Conservation (phyloP, 306 rosid species). For the Glycine latifolia region DNA sequence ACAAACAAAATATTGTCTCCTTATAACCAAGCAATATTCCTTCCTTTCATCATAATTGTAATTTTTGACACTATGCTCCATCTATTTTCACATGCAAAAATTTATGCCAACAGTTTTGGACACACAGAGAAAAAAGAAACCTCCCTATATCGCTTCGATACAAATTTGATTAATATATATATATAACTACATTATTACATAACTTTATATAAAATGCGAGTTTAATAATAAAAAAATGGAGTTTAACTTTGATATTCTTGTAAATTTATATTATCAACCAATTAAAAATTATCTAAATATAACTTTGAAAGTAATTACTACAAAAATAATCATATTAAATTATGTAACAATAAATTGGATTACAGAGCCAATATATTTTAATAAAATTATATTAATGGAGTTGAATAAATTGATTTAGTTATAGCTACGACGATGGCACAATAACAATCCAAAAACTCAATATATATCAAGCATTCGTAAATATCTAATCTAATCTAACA, state of each 20-base stretch:
- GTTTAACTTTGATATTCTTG: neutral
- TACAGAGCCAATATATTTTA: neutral
- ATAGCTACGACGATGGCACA: neutral
- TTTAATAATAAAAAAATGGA: neutral
- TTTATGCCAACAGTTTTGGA: neutral
- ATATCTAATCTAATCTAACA: constrained; percentile 5
- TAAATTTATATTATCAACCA: neutral
- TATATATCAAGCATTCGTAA: constrained; percentile 1
- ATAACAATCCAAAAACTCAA: neutral
- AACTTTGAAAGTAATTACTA: neutral
- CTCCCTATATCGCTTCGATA: neutral
- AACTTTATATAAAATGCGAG: neutral
- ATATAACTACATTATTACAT: neutral
- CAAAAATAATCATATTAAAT: neutral
- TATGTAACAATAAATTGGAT: neutral
- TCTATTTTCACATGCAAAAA: neutral
- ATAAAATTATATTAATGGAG: too few relatives aligned
- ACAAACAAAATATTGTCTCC: neutral
- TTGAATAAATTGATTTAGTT: neutral
- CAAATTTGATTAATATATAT: constrained; percentile 3
- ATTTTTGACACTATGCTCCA: neutral
- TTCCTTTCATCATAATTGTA: neutral
- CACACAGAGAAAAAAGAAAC: neutral
- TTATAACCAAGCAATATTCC: neutral
- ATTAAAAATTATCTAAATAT: neutral